Evolutionary conservation across 129 eudicot species (phyloP).

Genomic region (Lactuca saligna): DNA sequence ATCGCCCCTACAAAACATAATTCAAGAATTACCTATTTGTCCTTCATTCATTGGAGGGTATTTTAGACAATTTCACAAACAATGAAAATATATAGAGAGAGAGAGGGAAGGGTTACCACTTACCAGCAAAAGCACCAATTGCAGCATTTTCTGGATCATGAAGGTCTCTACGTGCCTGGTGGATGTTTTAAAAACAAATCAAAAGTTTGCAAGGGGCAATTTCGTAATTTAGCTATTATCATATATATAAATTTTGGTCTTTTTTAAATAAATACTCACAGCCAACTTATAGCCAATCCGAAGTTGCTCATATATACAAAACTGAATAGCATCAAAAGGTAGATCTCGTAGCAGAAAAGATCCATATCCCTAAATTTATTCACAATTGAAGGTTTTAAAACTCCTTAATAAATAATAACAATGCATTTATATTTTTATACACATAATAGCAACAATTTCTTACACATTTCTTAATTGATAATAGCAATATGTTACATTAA

Average conservation of each 20-base stretch:
- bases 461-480: too few relatives aligned
- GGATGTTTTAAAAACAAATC: conserved; percentile 18
- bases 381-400: conserved; percentile 16
- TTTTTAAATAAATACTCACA: conserved; percentile 43
- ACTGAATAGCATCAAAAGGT: conserved; percentile 98
- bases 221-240: background rate
- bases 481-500: too few relatives aligned
- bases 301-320: conserved; percentile 95
- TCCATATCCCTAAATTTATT: conserved; percentile 71
- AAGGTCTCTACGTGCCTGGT: conserved; percentile 88
- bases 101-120: background rate
- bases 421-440: background rate
- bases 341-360: conserved; percentile 94
- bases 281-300: conserved; percentile 90
- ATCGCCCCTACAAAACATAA: conserved; percentile 61
- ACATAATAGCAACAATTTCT: background rate
- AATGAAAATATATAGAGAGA: background rate
- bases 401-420: too few relatives aligned
- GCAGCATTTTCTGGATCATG: conserved; percentile 93
- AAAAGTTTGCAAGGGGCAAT: conserved; percentile 13
- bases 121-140: conserved; percentile 99
- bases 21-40: background rate
- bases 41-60: background rate
- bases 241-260: background rate
- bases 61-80: conserved; percentile 10